Evolutionary conservation across 176 grass and related monocot species (phyloP).

Genomic region (Pontederia paniculata): DNA sequence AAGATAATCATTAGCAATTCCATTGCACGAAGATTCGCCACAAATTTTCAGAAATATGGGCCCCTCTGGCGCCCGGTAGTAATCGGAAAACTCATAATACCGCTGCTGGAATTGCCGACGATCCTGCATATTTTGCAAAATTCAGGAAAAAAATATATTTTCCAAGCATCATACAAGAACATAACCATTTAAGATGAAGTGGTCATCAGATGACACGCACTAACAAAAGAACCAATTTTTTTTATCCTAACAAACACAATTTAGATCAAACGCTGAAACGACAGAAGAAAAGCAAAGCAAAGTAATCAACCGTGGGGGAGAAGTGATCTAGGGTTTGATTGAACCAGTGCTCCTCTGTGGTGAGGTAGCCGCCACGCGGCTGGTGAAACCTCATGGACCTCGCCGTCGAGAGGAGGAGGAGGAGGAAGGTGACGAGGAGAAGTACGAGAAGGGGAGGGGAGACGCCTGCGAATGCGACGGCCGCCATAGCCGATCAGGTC

Average conservation of each 20-base stretch:
- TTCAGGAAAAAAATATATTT: background rate
- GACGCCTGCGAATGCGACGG: too few relatives aligned
- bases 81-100: slow-evolving; percentile 83
- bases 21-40: slow-evolving; percentile 73
- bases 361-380: slow-evolving; percentile 41
- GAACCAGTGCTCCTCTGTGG: slow-evolving; percentile 70
- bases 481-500: too few relatives aligned
- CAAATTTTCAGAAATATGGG: slow-evolving; percentile 78
- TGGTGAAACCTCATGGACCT: slow-evolving; percentile 31
- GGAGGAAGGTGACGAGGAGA: background rate
- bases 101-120: slow-evolving; percentile 79
- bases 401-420: slow-evolving; percentile 20
- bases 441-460: too few relatives aligned
- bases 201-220: too few relatives aligned
- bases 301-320: slow-evolving; percentile 57
- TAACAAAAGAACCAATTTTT: too few relatives aligned
- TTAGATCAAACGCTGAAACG: background rate
- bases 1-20: slow-evolving; percentile 69
- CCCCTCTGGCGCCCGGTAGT: slow-evolving; percentile 55
- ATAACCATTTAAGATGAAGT: too few relatives aligned
- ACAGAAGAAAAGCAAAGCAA: background rate
- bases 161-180: too few relatives aligned
- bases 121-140: slow-evolving; percentile 32
- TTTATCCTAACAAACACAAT: background rate
- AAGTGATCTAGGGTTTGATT: slow-evolving; percentile 85